Base-by-base conservation (phyloP, 441 rosid species). In the Daphne laureola region DNA sequence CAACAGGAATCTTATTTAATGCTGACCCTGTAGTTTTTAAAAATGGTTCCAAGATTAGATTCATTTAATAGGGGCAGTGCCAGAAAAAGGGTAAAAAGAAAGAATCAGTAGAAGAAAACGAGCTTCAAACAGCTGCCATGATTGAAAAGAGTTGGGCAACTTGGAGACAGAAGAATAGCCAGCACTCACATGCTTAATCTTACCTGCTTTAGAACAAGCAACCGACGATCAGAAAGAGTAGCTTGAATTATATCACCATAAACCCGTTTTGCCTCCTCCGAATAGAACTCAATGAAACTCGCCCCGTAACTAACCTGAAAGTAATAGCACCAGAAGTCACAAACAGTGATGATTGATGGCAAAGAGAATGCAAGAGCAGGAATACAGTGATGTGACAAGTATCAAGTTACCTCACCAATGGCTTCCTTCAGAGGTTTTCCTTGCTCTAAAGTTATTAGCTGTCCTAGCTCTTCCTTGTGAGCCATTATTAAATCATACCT, bases 241-340 rank as follows among this genome's bases (percentile, higher is more conserved):
- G 97, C 75, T 18, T 97, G 96, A 73, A 93, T 83, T 55, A 93
- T 81, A 68, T 93, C 99, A 54, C 99, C 97, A 46, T 93, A 93
- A 13, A 82, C 65, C 67, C 99, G 96, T 73, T 87, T 93, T 27
- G 85, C 99, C 76, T 93, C 99, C 81, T 93, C 97, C 0, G 95
- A 84, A 44, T 73, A 87, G 77, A 81, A 93, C 76, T 93, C 99
- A 47, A 93, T 79, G 65, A 83, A 93, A 71, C 83, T 84, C 59
- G 95, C 91, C 66, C 96, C 99, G 73, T 87, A 87, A 62, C 25
- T 72, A 42, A 90, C 95, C 97, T 93, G 79, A 58, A 53, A 57
- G 44, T 58, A 54, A 52, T 46, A 64, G 53, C 35, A 49, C 67
- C 73, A 69, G 52, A 63, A 46, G 46, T 63, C 61, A 67, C 58